Percentiles rank a stretch among this genome's conserved stretches.
phyloP scores from a whole-genome alignment of 108 stramenopile species.

The Stephanodiscus minutulus region DNA sequence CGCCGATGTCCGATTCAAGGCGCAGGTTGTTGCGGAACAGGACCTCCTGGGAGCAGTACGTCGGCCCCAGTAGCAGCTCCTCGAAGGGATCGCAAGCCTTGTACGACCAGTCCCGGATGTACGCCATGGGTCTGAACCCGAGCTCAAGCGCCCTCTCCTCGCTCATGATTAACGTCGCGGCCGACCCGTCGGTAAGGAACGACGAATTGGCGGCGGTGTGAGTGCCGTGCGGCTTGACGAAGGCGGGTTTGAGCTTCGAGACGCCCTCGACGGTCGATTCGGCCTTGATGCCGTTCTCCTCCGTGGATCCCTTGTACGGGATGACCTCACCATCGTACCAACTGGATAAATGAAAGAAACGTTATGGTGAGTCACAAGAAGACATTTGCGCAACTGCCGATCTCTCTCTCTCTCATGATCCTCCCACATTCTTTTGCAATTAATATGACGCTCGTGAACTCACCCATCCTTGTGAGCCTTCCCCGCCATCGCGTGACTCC shows the following conservation, averaged over 20 bases:
- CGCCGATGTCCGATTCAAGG: conserved; percentile 85
- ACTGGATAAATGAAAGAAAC: conserved; percentile 2
- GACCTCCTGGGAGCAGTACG: conserved; percentile 87
- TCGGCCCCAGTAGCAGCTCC: conserved; percentile 93
- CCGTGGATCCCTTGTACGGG: conserved; percentile 84
- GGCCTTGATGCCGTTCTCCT: conserved; percentile 97
- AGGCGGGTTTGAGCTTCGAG: conserved; percentile 94
- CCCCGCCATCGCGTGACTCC: conserved; percentile 86
- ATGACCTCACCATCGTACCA: conserved; percentile 93
- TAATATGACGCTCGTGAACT: neutral
- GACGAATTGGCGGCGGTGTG: conserved; percentile 99
- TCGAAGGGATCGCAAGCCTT: conserved; percentile 98
- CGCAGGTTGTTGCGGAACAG: conserved; percentile 78
- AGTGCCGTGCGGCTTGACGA: conserved; percentile 96
- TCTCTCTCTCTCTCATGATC: neutral
- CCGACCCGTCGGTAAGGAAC: conserved; percentile 97
- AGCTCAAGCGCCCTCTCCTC: conserved; percentile 94
- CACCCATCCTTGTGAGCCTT: conserved; percentile 91
- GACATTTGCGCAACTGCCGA: neutral
- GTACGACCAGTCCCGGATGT: conserved; percentile 93
- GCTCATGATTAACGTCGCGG: conserved; percentile 92
- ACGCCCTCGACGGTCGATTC: conserved; percentile 92
- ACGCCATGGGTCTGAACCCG: conserved; percentile 94
- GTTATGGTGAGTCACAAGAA: neutral
- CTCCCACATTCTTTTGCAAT: too few relatives aligned